Base-by-base conservation (phyloP, 164 flowering plant species). In the Nelumbo lutea region DNA sequence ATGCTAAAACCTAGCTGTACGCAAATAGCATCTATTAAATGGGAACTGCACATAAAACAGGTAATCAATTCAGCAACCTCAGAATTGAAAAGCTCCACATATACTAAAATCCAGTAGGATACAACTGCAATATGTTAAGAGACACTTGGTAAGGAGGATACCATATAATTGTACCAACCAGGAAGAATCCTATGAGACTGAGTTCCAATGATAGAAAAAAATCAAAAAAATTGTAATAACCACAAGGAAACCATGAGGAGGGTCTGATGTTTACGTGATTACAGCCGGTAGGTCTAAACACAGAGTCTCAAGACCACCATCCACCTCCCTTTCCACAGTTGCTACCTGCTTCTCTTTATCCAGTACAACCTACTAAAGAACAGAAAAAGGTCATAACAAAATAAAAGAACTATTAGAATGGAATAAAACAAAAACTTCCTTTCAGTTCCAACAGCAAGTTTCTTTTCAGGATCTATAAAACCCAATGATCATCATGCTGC, bases 241-340 rank as follows among this genome's bases (percentile, higher is more conserved):
- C 14, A 53, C 14, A 56, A 15, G 27, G 42, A 58, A 51, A 64
- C n/a, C 43, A 39, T 40, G 38, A 61, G 27, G 10, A 27, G 27
- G 27, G 55, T 62, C 9, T 50, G 61, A 67, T 5, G 64, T 71
- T 85, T 80, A 89, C 96, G 95, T 89, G 75, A 91, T 86, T 9
- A 94, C 98, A 60, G 96, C 98, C 27, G 98, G 98, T 45, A 91
- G 77, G 73, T 87, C 90, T 67, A 94, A 76, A 67, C 80, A 78
- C 63, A 94, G 59, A 10, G 96, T 90, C 82, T 94, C 97, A 43
- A 89, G 84, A 64, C 94, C 97, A 75, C 91, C 96, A 73, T 91
- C 97, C 52, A 94, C 97, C 82, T 94, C 98, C 81, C 96, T 86
- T 15, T 91, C 98, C 64, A 94, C 96, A 27, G 83, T 86, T 50